Conservation (phyloP, 2,329 filamentous ascomycete genomes). For the Akanthomyces uredinophilus region DNA sequence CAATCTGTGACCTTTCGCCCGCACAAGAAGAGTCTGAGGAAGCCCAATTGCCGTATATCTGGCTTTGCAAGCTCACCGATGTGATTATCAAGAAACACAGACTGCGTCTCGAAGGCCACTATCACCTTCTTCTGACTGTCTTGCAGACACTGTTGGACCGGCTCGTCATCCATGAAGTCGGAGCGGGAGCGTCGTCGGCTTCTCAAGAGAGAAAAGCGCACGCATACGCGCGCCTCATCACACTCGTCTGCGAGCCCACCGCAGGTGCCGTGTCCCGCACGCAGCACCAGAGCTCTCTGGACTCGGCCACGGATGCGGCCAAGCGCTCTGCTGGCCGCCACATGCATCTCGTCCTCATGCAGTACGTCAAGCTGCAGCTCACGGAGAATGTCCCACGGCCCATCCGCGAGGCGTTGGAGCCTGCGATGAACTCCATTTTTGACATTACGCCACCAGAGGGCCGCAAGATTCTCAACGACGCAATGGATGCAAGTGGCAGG, state of each 20-base stretch:
- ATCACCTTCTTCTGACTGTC: slow-evolving; percentile 51
- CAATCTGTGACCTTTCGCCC: slow-evolving; percentile 34
- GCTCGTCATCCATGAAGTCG: slow-evolving; percentile 37
- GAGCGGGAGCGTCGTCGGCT: slow-evolving; percentile 14
- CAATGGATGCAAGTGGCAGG: slow-evolving; percentile 53
- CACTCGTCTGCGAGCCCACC: slow-evolving; percentile 55
- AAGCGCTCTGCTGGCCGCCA: slow-evolving; percentile 57
- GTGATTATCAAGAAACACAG: slow-evolving; percentile 55
- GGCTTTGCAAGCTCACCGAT: slow-evolving; percentile 50
- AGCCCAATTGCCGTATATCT: slow-evolving; percentile 35
- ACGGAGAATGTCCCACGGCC: slow-evolving; percentile 46
- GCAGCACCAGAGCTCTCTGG: slow-evolving; percentile 41
- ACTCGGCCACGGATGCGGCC: slow-evolving; percentile 56
- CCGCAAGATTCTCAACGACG: slow-evolving; percentile 53
- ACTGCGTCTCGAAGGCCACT: slow-evolving; percentile 56
- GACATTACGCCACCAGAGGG: slow-evolving; percentile 52
- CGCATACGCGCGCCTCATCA: slow-evolving; percentile 50
- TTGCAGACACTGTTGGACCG: slow-evolving; percentile 52
- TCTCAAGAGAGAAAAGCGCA: slow-evolving; percentile 42
- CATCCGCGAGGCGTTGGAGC: slow-evolving; percentile 51
- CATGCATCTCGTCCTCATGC: slow-evolving; percentile 56
- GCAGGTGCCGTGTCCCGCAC: slow-evolving; percentile 48
- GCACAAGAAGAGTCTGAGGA: neutral
- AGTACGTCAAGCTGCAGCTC: slow-evolving; percentile 57
- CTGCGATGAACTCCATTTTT: slow-evolving; percentile 54